Evolutionary conservation across 2,329 filamentous ascomycete genomes (phyloP).

Genomic region (Teratosphaeria nubilosa): DNA sequence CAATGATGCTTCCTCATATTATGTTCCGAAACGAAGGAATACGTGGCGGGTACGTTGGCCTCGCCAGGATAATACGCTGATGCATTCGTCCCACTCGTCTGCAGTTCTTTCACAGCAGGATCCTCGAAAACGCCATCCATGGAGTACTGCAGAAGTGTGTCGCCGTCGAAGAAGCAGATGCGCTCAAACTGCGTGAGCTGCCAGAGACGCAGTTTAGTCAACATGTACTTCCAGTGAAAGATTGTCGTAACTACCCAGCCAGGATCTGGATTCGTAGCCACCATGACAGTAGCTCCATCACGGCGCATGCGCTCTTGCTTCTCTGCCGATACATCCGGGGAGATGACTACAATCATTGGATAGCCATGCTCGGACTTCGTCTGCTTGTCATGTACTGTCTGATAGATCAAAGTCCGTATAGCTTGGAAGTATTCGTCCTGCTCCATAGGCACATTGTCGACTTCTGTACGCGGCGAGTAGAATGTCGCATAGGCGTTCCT

Average conservation of each 20-base stretch:
- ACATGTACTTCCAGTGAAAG: conserved; percentile 25
- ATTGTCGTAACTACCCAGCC: conserved; percentile 8
- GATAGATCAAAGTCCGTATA: not conserved
- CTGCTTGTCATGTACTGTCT: not conserved
- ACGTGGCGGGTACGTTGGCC: conserved; percentile 25
- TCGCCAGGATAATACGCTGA: conserved; percentile 23
- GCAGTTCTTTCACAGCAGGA: conserved; percentile 23
- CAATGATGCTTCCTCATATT: conserved; percentile 6
- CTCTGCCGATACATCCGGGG: conserved; percentile 23
- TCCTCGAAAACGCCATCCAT: conserved; percentile 28
- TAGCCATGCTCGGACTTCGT: not conserved
- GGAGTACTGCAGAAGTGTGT: conserved; percentile 14
- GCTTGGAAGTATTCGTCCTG: not conserved
- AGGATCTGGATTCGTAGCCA: conserved; percentile 22
- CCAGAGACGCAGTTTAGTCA: conserved; percentile 29
- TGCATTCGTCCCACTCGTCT: conserved; percentile 17
- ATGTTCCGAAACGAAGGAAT: conserved; percentile 28
- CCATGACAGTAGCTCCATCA: conserved; percentile 28
- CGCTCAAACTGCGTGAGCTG: conserved; percentile 24
- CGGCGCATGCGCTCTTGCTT: conserved; percentile 26
- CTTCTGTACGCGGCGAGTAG: not conserved
- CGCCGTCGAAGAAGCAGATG: conserved; percentile 28
- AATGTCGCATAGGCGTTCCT: not conserved
- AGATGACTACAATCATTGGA: conserved; percentile 29
- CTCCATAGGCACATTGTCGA: not conserved